phyloP scores from a whole-genome alignment of 2,329 filamentous ascomycete genomes.

The Lachnellula subtilissima region DNA sequence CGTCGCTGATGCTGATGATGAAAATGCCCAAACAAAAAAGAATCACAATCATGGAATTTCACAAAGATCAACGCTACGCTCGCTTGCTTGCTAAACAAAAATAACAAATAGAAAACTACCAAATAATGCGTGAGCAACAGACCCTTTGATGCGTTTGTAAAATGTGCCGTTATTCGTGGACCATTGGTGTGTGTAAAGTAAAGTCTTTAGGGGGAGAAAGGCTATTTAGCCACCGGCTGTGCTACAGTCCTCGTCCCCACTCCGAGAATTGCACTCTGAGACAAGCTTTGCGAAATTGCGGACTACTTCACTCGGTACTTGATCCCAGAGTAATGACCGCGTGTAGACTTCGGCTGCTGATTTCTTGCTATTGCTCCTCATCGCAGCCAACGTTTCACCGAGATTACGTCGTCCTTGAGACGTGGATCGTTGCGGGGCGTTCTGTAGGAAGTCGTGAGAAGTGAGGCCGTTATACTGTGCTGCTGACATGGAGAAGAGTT shows the following conservation, averaged over 20 bases:
- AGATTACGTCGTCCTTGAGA: constrained; percentile 68
- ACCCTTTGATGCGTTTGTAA: constrained; percentile 34
- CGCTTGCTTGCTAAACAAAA: constrained; percentile 26
- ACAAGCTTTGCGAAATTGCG: constrained; percentile 90
- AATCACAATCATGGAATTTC: constrained; percentile 31
- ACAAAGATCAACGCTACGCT: constrained; percentile 33
- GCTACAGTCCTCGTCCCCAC: constrained; percentile 25
- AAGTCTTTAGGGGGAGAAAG: constrained; percentile 2
- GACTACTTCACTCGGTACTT: constrained; percentile 87
- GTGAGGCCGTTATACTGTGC: constrained; percentile 85
- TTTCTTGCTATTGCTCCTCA: constrained; percentile 68
- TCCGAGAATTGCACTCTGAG: constrained; percentile 58
- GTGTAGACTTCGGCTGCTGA: constrained; percentile 86
- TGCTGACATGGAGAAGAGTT: constrained; percentile 79
- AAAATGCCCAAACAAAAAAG: constrained; percentile 23
- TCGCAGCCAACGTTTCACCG: constrained; percentile 72
- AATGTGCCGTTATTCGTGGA: constrained; percentile 22
- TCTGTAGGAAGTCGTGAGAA: constrained; percentile 66
- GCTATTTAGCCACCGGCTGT: constrained; percentile 18
- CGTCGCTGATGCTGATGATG: constrained; percentile 12
- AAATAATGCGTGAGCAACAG: constrained; percentile 45
- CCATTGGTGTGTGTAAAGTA: constrained; percentile 11
- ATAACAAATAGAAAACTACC: constrained; percentile 23
- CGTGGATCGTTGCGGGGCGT: constrained; percentile 45
- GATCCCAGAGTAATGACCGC: constrained; percentile 87